Base-by-base conservation (phyloP, 2,329 filamentous ascomycete genomes). In the Fusarium solani-melongenae region DNA sequence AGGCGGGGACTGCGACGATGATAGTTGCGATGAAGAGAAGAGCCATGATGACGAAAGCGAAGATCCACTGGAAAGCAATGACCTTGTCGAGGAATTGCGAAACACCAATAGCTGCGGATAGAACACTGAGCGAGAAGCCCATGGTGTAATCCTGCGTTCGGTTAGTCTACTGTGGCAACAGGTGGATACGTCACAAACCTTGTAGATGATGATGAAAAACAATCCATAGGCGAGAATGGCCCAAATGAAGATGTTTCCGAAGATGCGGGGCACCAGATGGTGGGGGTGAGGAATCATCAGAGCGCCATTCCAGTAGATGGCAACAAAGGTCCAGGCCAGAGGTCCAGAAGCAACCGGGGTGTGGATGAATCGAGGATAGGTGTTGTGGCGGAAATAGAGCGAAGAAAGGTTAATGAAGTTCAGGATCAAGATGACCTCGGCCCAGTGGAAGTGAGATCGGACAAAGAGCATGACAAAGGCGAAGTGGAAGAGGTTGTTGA, bases 191-290 rank as follows among this genome's bases (percentile, higher is more conserved):
- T 51, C 51, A 77, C 83, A 75, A 73, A 90, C 94, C 86, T 93
- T 94, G 84, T 92, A 94, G 17, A 87, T 84, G 3, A 90, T 81
- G 62, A 97, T 87, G 85, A 95, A 96, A 81, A 95, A 94, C 39
- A 90, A 79, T 10, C 95, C 95, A 78, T 95, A 93, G 2, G 88
- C 90, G 44, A 96, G 85, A 72, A 96, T 91, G 29, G 92, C 90
- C 95, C 95, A 98, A 79, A 98, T 93, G 76, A 95, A 94, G 74
- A 97, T 86, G 80, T 98, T 97, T 60, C 93, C 94, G 27, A 96
- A 89, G 74, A 97, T 92, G 56, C 94, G 87, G n/a, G 93, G 92
- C 2, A 92, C 87, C 6, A 94, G 82, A 66, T 85, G 88, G 66
- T 91, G 84, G 9, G 91, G 88, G 79, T 94, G 87, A n/a, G 85